phyloP scores from a whole-genome alignment of 805 yeast species.

The Pichia gijzeniarum region DNA sequence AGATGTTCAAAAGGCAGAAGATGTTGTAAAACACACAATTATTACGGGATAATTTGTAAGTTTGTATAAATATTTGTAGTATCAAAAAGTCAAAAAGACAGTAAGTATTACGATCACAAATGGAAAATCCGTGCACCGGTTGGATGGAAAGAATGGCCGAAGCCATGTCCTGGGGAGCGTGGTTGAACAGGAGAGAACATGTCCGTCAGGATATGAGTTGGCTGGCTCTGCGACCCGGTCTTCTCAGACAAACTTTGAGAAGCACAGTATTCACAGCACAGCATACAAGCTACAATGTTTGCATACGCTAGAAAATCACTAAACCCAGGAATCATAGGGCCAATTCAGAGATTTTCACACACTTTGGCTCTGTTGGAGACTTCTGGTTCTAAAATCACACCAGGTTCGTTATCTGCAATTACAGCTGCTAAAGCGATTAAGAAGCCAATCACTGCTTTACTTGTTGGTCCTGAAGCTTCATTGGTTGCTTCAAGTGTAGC shows the following conservation, averaged over 20 bases:
- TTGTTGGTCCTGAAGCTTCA: conserved; percentile 59
- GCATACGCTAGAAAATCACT: conserved; percentile 4
- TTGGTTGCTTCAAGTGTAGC: conserved; percentile 45
- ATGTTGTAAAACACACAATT: conserved; percentile 4
- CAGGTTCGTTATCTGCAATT: conserved; percentile 66
- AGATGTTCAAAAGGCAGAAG: conserved; percentile 13
- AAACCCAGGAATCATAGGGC: not conserved
- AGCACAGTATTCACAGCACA: not conserved
- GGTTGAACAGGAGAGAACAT: not conserved
- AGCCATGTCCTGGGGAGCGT: not conserved
- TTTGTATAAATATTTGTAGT: not conserved
- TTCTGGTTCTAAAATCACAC: conserved; percentile 45
- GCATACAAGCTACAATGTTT: not conserved
- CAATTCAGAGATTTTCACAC: conserved; percentile 42
- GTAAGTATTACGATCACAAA: no score
- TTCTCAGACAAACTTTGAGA: no score
- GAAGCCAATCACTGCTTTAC: conserved; percentile 71
- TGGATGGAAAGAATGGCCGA: no score
- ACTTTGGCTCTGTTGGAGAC: conserved; percentile 77
- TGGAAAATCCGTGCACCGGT: not conserved
- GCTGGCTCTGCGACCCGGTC: no score
- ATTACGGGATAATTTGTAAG: not conserved
- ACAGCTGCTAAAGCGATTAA: conserved; percentile 75
- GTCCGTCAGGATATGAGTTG: no score
- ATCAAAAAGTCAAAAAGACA: no score